These are phyloP conservation scores for Wallacemonas sp. DNA, from an alignment of 208 protist genomes.

Conservation along the genomic window DNA sequence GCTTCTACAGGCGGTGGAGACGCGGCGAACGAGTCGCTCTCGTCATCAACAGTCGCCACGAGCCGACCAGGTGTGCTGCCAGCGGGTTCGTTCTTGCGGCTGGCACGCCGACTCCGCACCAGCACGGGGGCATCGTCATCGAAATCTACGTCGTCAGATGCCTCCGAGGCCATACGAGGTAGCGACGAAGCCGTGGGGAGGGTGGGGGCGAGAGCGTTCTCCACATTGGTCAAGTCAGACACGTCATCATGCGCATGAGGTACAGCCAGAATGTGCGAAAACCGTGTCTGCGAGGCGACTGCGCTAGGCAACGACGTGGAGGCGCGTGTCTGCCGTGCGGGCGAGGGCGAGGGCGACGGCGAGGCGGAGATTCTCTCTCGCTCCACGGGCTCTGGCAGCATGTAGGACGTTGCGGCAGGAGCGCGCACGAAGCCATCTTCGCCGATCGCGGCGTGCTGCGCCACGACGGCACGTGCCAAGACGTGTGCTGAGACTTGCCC, in stretches of 20 bases:
- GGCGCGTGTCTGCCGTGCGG: neutral
- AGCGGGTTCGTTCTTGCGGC: neutral
- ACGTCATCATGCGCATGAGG: too few relatives aligned
- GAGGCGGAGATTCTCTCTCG: neutral
- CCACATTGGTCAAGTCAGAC: too few relatives aligned
- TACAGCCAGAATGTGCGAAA: slow-evolving; percentile 6
- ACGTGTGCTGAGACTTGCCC: neutral
- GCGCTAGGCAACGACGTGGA: neutral
- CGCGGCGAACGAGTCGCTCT: neutral
- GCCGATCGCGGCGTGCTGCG: slow-evolving; percentile 8
- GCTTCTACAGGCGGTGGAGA: neutral
- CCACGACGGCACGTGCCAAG: neutral
- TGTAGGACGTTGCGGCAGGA: neutral
- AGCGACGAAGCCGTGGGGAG: too few relatives aligned
- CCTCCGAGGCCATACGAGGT: too few relatives aligned
- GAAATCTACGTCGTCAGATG: neutral
- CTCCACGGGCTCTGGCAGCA: too few relatives aligned
- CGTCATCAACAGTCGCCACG: neutral
- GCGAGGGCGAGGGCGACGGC: slow-evolving; percentile 1
- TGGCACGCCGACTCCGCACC: slow-evolving; percentile 1
- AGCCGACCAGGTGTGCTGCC: neutral
- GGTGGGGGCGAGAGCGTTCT: too few relatives aligned
- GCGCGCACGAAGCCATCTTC: neutral
- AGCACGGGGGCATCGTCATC: neutral
- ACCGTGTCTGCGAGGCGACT: neutral